A percentile compares a stretch with the other conserved stretches of the same genome.
These are phyloP conservation scores for Cryptosporidium viatorum DNA, from an alignment of 169 alveolate genomes.

Conservation along the genomic window DNA sequence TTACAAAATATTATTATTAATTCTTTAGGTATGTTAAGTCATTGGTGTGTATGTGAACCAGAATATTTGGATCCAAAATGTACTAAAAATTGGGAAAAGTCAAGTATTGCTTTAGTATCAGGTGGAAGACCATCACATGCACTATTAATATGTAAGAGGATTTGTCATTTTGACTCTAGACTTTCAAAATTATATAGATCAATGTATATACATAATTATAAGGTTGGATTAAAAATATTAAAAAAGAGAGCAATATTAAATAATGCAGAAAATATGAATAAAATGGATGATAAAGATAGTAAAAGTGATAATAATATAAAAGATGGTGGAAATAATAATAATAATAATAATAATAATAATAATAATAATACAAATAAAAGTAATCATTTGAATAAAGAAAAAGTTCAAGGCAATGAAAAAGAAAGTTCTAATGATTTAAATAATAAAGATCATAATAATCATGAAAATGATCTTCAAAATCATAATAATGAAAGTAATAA, in stretches of 20 bases:
- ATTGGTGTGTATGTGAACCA: conserved; percentile 72
- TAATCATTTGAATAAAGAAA: not conserved
- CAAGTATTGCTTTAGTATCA: conserved; percentile 46
- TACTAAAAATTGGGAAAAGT: conserved; percentile 38
- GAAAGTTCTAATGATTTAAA: not conserved
- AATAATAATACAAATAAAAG: not conserved
- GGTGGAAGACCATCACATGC: conserved; percentile 72
- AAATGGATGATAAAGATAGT: not conserved
- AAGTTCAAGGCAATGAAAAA: not conserved
- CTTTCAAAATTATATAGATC: conserved; percentile 23
- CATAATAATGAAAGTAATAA: not conserved
- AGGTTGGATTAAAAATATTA: conserved; percentile 31
- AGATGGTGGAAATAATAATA: not conserved
- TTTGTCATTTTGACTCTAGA: conserved; percentile 53
- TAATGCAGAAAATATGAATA: not conserved
- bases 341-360: not conserved
- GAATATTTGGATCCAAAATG: conserved; percentile 57
- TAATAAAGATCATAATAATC: not conserved
- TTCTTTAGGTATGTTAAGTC: conserved; percentile 65
- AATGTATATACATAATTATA: conserved; percentile 47
- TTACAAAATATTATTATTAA: conserved; percentile 41
- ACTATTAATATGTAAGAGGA: conserved; percentile 52
- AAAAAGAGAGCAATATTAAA: conserved; percentile 10
- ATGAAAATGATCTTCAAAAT: not conserved
- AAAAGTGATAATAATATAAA: not conserved